phyloP scores from a whole-genome alignment of 371 early-diverging fungal species.

The Choanephora cucurbitarum region DNA sequence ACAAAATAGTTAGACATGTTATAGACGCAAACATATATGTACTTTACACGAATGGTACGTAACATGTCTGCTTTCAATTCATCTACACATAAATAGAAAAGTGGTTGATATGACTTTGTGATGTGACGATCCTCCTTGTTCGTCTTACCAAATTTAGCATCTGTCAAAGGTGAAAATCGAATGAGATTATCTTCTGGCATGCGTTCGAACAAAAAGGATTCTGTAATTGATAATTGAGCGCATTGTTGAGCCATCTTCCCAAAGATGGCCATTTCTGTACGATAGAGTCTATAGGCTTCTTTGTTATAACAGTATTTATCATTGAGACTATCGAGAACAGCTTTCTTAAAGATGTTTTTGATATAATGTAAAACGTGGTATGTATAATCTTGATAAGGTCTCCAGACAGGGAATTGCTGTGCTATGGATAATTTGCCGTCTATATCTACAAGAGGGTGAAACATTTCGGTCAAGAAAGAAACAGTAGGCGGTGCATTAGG shows the following conservation, averaged over 20 bases:
- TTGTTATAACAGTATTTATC: conserved; percentile 75
- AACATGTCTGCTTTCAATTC: conserved; percentile 54
- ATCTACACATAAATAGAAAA: conserved; percentile 22
- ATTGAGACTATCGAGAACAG: conserved; percentile 67
- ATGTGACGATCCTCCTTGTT: too few relatives aligned
- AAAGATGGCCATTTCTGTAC: conserved; percentile 67
- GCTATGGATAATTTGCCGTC: conserved; percentile 69
- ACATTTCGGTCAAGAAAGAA: conserved; percentile 87
- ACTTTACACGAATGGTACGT: conserved; percentile 34
- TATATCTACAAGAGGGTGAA: conserved; percentile 91
- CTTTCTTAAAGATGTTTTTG: conserved; percentile 81
- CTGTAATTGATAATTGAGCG: conserved; percentile 75
- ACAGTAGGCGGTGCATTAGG: conserved; percentile 88
- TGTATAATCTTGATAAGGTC: conserved; percentile 82
- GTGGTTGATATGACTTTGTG: too few relatives aligned
- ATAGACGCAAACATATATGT: not conserved
- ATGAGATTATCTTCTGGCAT: conserved; percentile 64
- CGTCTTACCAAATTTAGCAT: conserved; percentile 56
- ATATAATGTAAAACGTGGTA: conserved; percentile 85
- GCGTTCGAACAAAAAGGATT: conserved; percentile 70
- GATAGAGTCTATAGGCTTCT: conserved; percentile 73
- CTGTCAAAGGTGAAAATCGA: conserved; percentile 55
- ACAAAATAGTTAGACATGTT: not conserved
- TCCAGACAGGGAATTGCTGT: conserved; percentile 83
- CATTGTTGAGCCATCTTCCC: conserved; percentile 79